Evolutionary conservation across 1,139 yeast genomes (phyloP).

Genomic region (Hyphopichia khmerensis): DNA sequence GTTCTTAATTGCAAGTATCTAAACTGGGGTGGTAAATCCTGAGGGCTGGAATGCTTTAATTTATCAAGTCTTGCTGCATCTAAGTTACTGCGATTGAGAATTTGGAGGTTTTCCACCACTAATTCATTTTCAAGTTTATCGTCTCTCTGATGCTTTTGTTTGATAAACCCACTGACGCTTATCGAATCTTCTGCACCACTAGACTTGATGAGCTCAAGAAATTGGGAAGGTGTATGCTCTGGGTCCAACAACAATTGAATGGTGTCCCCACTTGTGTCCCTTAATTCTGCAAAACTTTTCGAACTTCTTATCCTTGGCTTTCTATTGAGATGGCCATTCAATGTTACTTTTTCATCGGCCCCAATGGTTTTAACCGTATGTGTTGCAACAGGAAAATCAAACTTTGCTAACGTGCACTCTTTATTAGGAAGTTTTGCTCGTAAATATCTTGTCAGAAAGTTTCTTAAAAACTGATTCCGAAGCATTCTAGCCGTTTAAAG

Average conservation of each 20-base stretch:
- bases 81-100: conserved; percentile 64
- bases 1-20: conserved; percentile 78
- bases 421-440: conserved; percentile 16
- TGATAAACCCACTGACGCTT: conserved; percentile 58
- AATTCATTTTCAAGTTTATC: conserved; percentile 52
- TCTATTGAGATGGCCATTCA: conserved; percentile 81
- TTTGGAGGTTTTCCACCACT: conserved; percentile 47
- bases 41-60: conserved; percentile 48
- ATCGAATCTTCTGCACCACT: conserved; percentile 75
- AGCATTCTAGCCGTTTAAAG: not conserved
- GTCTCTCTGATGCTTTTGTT: conserved; percentile 28
- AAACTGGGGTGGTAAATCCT: conserved; percentile 71
- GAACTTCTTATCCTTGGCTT: conserved; percentile 54
- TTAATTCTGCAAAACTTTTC: conserved; percentile 65
- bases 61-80: conserved; percentile 72
- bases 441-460: not conserved
- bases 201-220: conserved; percentile 44
- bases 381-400: conserved; percentile 39
- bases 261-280: conserved; percentile 69
- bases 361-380: conserved; percentile 25
- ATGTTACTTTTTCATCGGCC: conserved; percentile 22
- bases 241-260: conserved; percentile 59
- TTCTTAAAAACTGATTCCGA: not conserved
- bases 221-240: conserved; percentile 36
- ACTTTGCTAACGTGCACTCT: conserved; percentile 26